Percentiles rank a stretch among this genome's conserved stretches.
phyloP scores from a whole-genome alignment of 2,329 filamentous ascomycete species.

The Elsinoe arachidis region DNA sequence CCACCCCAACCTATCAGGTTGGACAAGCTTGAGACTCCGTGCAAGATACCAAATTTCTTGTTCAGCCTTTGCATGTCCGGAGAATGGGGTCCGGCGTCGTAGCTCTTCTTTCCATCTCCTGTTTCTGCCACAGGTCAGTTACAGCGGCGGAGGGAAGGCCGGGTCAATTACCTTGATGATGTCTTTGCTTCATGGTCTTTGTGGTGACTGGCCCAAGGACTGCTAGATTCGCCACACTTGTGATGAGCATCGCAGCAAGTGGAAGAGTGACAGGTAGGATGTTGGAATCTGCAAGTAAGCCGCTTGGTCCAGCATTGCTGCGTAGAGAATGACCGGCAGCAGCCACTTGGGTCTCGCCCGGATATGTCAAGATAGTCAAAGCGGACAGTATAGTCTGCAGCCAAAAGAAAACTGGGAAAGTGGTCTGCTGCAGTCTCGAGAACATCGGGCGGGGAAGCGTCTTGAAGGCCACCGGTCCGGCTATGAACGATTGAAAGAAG shows the following conservation, averaged over 20 bases:
- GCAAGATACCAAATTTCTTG: slow-evolving; percentile 67
- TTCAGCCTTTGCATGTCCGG: slow-evolving; percentile 75
- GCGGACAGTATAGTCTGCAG: slow-evolving; percentile 70
- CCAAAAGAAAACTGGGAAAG: slow-evolving; percentile 84
- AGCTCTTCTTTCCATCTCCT: slow-evolving; percentile 79
- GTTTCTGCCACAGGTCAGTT: slow-evolving; percentile 47
- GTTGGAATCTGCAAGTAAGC: slow-evolving; percentile 51
- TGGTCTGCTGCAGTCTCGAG: slow-evolving; percentile 64
- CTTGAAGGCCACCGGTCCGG: slow-evolving; percentile 65
- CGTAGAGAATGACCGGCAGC: slow-evolving; percentile 20
- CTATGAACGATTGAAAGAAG: slow-evolving; percentile 77
- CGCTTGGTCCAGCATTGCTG: slow-evolving; percentile 22
- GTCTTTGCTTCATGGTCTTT: slow-evolving; percentile 64
- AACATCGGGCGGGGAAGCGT: slow-evolving; percentile 73
- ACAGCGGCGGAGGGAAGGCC: not conserved
- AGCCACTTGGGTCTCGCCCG: slow-evolving; percentile 42
- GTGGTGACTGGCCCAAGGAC: slow-evolving; percentile 69
- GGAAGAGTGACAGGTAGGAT: slow-evolving; percentile 58
- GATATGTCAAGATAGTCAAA: slow-evolving; percentile 70
- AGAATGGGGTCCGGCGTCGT: slow-evolving; percentile 69
- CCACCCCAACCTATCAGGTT: slow-evolving; percentile 65
- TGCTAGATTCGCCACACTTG: slow-evolving; percentile 60
- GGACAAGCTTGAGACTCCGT: slow-evolving; percentile 71
- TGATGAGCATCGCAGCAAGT: slow-evolving; percentile 60
- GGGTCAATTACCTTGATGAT: slow-evolving; percentile 59